Evolutionary conservation across 2,329 filamentous ascomycete genomes (phyloP), one percentile per base, ranked within the genome.

Genomic region (Sordariomycetes sp.): DNA sequence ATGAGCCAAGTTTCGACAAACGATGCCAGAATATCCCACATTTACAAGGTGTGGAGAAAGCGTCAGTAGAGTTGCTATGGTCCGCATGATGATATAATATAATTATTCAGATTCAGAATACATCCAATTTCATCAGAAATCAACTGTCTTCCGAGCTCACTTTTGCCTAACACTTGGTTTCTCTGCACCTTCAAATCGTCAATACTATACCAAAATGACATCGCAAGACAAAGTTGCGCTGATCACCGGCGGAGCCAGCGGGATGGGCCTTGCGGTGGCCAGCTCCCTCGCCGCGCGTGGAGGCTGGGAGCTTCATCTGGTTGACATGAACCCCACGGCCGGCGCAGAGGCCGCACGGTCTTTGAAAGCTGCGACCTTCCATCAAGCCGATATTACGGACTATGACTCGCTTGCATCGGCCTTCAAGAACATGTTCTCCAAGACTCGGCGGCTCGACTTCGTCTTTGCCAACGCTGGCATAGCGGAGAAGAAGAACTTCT

Each of bases 401-500:
- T 43, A 35, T 25, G 35, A 35, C 5, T 36, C 37, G 7, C 42
- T 46, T 8, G 39, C 45, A 21, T 40, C 3, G 39, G 50, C 18
- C 35, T 66, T 66, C 36, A 51, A 65, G 30, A 40, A 40, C n/a
- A 46, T 55, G 8, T 66, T 59, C 47, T 39, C 48, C 5, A 38
- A 44, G 4, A 45, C 50, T 9, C 47, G 50, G 10, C 46, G 55
- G 4, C 30, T 69, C n/a, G 64, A 68, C 46, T 65, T 68, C 39
- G 62, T 68, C 21, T 68, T 63, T 40, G 64, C 61, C 12, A 69
- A 68, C 36, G 64, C 64, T 1, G 65, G 65, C 2, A 54, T 66
- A 15, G 48, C 64, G 7, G 61, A 66, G 34, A 46, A 51, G 14
- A 44, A 50, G 34, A 62, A 61, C 36, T 64, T 64, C 45, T 65